Evolutionary conservation across 345 rosid genomes (phyloP).

Genomic region (Viola odorata): DNA sequence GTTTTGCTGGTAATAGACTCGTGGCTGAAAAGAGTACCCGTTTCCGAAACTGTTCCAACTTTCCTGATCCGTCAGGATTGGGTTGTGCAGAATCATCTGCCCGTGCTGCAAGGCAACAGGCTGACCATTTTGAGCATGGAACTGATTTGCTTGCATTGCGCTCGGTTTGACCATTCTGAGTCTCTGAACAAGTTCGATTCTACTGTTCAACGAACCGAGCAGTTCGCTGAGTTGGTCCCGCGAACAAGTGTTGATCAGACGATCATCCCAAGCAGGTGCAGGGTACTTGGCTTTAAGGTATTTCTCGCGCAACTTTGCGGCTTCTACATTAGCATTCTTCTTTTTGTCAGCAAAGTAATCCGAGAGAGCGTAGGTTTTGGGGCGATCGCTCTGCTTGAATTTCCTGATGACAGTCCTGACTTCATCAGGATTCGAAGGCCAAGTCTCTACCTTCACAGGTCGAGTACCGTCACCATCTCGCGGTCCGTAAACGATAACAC

Average conservation of each 20-base stretch:
- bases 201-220: background rate
- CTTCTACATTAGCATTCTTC: conserved; percentile 5
- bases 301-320: conserved; percentile 2
- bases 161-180: background rate
- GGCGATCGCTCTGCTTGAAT: conserved; percentile 2
- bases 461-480: background rate
- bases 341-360: conserved; percentile 16
- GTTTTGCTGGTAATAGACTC: too few relatives aligned
- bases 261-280: background rate
- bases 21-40: too few relatives aligned
- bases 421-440: conserved; percentile 11
- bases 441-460: background rate
- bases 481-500: conserved; percentile 10
- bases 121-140: background rate
- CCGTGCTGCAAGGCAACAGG: background rate
- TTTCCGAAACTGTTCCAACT: too few relatives aligned
- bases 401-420: background rate
- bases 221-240: conserved; percentile 4
- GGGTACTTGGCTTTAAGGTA: background rate
- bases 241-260: background rate
- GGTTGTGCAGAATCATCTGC: background rate
- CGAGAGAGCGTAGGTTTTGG: background rate
- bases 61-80: too few relatives aligned
- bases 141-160: background rate
- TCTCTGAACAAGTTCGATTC: background rate